Base-by-base conservation (phyloP, 345 rosid genomes). In the Raphanus raphanistrum region DNA sequence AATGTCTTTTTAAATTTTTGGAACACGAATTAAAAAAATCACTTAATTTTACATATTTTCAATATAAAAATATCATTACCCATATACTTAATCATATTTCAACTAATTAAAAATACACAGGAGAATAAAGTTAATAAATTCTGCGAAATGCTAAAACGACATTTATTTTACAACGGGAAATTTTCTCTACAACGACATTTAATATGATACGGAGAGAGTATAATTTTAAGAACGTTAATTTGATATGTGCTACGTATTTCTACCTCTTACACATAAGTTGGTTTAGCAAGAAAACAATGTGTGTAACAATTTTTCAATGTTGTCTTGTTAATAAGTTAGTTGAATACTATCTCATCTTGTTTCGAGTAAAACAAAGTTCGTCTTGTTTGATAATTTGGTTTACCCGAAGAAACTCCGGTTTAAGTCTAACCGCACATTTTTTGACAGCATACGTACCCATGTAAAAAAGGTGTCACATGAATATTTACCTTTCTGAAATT, bases 401-500 rank as follows among this genome's bases (percentile, higher is more conserved):
- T 2, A 60, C 35, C 35, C 35, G 62, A 25, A 57, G 12, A 57
- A 57, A 57, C 29, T 26, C n/a, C 32, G 13, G 31, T 26, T 10
- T 11, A 26, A 58, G 63, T 12, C 17, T 28, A 12, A 16, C 17
- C 35, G 33, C 29, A 10, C 64, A 12, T 8, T 13, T 13, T 61
- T 29, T 27, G 26, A 26, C 13, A 59, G 3, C 8, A 28, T 12
- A 28, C 10, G 16, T 13, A 45, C 54, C 65, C 64, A 28, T 60
- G 35, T 17, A 61, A 4, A 17, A 58, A 33, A 38, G 69, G 21
- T 35, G 64, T 27, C 43, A 69, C 31, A 55, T 28, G 10, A 57
- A 55, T n/a, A 65, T 32, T 43, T 41, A 25, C 54, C 54, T 45
- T 72, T 72, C 77, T 72, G 28, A 72, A 78, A 60, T 45, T 48